A percentile compares a stretch with the other conserved stretches of the same genome.
Evolutionary conservation across 352 stramenopile genomes (phyloP).

Genomic region (Phytophthora palmivora): DNA sequence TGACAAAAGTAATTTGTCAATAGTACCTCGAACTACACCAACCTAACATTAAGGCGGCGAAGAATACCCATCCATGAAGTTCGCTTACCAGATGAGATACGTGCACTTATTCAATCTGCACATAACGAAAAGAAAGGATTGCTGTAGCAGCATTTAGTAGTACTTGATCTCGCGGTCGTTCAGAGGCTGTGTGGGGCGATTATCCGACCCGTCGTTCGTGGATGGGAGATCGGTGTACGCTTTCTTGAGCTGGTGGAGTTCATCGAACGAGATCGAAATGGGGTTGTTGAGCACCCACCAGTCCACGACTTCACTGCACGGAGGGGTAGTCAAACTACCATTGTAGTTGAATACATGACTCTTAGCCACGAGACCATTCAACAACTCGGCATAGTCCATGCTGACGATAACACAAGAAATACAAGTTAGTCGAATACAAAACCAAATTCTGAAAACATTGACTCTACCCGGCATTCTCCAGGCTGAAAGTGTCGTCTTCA

Average conservation of each 20-base stretch:
- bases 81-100: too few species aligned
- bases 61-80: too few species aligned
- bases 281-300: slow-evolving; percentile 72
- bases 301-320: slow-evolving; percentile 63
- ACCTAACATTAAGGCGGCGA: too few species aligned
- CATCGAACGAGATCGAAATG: slow-evolving; percentile 48
- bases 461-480: slow-evolving; percentile 38
- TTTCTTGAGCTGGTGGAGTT: slow-evolving; percentile 42
- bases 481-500: slow-evolving; percentile 39
- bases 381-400: slow-evolving; percentile 65
- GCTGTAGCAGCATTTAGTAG: slow-evolving; percentile 45
- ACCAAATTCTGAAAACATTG: not conserved
- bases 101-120: too few species aligned
- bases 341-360: slow-evolving; percentile 74
- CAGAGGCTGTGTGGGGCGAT: slow-evolving; percentile 58
- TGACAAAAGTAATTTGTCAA: too few species aligned
- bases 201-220: slow-evolving; percentile 45
- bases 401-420: not conserved
- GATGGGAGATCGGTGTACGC: slow-evolving; percentile 45
- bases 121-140: too few species aligned
- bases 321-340: slow-evolving; percentile 65
- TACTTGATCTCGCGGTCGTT: slow-evolving; percentile 59
- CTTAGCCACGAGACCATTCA: slow-evolving; percentile 54
- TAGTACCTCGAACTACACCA: too few species aligned
- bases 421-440: not conserved